A percentile compares a stretch with the other conserved stretches of the same genome.
phyloP scores from a whole-genome alignment of 139 green algal species.

The Yamagishiella unicocca region DNA sequence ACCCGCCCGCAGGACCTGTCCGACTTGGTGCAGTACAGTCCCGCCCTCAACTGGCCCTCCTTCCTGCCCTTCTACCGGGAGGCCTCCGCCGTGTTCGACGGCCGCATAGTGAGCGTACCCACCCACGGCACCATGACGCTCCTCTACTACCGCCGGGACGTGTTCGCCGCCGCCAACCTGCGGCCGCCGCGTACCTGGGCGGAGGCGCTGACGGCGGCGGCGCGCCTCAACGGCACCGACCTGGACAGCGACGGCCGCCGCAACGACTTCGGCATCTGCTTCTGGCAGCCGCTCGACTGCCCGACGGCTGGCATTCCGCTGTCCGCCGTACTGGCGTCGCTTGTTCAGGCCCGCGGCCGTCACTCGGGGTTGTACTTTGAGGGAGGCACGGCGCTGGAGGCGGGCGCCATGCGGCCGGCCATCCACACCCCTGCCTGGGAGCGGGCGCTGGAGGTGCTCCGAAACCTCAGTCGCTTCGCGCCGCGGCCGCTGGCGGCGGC shows the following conservation, averaged over 20 bases:
- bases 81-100: not conserved
- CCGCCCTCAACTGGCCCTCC: not conserved
- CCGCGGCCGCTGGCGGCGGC: not conserved
- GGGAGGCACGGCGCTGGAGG: not conserved
- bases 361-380: not conserved
- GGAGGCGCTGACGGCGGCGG: not conserved
- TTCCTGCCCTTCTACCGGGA: not conserved
- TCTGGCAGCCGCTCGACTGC: not conserved
- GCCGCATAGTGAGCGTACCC: not conserved
- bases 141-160: conserved; percentile 13
- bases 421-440: not conserved
- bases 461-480: not conserved
- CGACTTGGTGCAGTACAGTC: not conserved
- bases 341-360: not conserved
- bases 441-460: not conserved
- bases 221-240: conserved; percentile 14
- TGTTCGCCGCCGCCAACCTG: not conserved
- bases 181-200: conserved; percentile 15
- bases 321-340: too few species aligned
- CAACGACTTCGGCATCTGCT: conserved; percentile 22
- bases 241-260: not conserved
- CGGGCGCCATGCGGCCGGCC: not conserved
- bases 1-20: conserved; percentile 9
- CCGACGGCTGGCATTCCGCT: not conserved
- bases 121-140: not conserved